Evolutionary conservation across 768 basidiomycete species (phyloP).

Genomic region (Guyanaporus albipodus): DNA sequence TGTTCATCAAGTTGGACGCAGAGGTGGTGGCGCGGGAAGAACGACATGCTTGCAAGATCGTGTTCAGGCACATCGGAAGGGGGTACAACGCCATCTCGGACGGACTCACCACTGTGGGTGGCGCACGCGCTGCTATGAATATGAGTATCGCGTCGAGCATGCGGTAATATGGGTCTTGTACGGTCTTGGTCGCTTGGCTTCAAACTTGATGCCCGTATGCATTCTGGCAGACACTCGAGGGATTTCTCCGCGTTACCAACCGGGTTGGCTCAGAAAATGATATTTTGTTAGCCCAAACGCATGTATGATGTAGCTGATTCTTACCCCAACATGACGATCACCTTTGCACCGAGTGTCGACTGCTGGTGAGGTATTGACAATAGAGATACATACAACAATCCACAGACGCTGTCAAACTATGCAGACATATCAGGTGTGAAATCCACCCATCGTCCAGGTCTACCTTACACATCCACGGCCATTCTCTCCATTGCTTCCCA

Average conservation of each 20-base stretch:
- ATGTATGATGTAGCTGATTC: neutral
- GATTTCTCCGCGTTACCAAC: too few species aligned
- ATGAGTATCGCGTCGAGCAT: too few species aligned
- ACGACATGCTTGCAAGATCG: conserved; percentile 10
- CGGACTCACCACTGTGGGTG: conserved; percentile 18
- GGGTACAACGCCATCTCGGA: conserved; percentile 25
- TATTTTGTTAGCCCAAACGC: neutral
- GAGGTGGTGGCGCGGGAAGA: neutral
- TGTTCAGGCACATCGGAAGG: conserved; percentile 25
- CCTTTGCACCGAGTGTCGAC: neutral
- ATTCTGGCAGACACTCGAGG: too few species aligned
- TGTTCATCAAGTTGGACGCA: conserved; percentile 2
- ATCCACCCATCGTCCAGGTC: neutral
- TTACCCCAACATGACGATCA: neutral
- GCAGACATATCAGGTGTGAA: neutral
- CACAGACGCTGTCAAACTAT: neutral
- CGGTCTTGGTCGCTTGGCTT: too few species aligned
- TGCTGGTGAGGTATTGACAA: neutral
- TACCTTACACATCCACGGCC: conserved; percentile 15
- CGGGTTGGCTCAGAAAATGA: too few species aligned
- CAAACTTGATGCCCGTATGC: too few species aligned
- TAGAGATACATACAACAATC: neutral
- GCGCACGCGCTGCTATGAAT: neutral
- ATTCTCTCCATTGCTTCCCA: conserved; percentile 25
- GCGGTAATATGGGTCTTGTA: neutral